Base-by-base conservation (phyloP, 768 basidiomycete species). In the Pluteus cervinus region DNA sequence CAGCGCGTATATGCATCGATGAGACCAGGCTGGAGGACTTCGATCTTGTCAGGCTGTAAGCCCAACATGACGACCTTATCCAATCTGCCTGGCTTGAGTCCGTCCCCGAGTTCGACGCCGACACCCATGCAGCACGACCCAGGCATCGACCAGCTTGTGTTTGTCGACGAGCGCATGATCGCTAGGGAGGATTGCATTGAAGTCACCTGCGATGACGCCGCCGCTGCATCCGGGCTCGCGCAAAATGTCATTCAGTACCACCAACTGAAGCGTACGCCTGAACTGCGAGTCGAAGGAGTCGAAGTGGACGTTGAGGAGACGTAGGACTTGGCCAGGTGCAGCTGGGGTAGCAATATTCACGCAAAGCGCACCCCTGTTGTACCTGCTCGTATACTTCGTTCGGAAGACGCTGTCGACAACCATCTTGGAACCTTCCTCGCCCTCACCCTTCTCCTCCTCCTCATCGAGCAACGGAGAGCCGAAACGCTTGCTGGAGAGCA, bases 151-250 rank as follows among this genome's bases (percentile, higher is more conserved):
- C 46, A 62, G 53, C 15, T 34, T 45, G 46, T 57, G 32, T 32
- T 55, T 42, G 31, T 55, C 54, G 42, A 62, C 34, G 36, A 62
- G 54, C 36, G 1, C 28, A 39, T 56, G 24, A 43, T 63, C 61
- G 24, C 47, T 45, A 26, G 54, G 53, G 38, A 22, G 31, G 43
- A 58, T 52, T 8, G 63, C 58, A 45, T 62, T 62, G 51, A 63
- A 62, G 51, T 63, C 60, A 14, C 62, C 62, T 18, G 62, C 62
- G 28, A 63, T 57, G 36, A 63, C 23, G 1, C 62, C 61, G 22
- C 62, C 57, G 29, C 49, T 25, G 51, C 61, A 62, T 48, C 61
- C 52, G 11, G 48, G 43, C 56, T 63, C 61, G 48, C 57, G 55
- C 40, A 63, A 57, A 45, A 61, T 22, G 43, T 38, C 15, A 14